These are phyloP conservation scores for Chloranthus sessilifolius DNA, from an alignment of 164 flowering plant genomes.

Conservation along the genomic window DNA sequence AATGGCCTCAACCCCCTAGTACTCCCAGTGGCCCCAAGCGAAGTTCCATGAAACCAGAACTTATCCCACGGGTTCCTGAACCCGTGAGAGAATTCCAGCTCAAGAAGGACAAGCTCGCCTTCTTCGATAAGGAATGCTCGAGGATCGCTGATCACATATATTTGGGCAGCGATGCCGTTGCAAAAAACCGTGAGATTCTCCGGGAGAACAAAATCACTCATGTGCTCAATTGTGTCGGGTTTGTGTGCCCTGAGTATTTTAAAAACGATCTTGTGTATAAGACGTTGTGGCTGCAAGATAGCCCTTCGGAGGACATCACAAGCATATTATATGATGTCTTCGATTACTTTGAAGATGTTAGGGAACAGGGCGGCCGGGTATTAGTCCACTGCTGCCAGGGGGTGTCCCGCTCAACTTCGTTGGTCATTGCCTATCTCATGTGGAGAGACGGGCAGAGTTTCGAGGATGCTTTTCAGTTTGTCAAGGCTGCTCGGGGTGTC, in stretches of 20 bases:
- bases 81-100: conserved; percentile 42
- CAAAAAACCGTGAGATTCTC: conserved; percentile 56
- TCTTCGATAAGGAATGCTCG: conserved; percentile 73
- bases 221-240: conserved; percentile 86
- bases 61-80: conserved; percentile 11
- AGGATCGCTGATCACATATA: conserved; percentile 62
- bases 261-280: conserved; percentile 70
- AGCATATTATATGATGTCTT: conserved; percentile 81
- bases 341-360: conserved; percentile 80
- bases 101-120: conserved; percentile 64
- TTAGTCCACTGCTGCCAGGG: conserved; percentile 85
- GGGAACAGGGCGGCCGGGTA: conserved; percentile 69
- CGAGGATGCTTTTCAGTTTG: conserved; percentile 69
- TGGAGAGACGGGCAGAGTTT: conserved; percentile 74
- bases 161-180: conserved; percentile 70
- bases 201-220: conserved; percentile 62
- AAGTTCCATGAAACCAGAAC: conserved; percentile 14
- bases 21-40: conserved; percentile 43
- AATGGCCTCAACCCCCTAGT: conserved; percentile 52
- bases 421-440: conserved; percentile 83
- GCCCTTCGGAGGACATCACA: conserved; percentile 74
- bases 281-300: conserved; percentile 81
- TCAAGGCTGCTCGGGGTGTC: conserved; percentile 69
- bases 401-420: conserved; percentile 64
- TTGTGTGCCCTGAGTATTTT: conserved; percentile 80